phyloP scores from a whole-genome alignment of 257 asterid genomes.

The Ocimum tenuiflorum region DNA sequence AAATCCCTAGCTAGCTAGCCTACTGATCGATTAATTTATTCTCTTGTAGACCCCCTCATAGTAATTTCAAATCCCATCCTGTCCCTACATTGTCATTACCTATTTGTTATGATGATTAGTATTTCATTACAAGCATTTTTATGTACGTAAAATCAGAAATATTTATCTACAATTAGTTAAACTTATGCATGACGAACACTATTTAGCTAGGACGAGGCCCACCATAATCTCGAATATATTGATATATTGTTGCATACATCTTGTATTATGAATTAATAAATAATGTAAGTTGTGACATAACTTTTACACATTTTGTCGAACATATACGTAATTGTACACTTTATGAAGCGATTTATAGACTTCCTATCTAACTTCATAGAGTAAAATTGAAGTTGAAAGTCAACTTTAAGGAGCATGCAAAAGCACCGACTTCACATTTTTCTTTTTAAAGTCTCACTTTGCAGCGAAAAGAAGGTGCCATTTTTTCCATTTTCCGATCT shows the following conservation, averaged over 20 bases:
- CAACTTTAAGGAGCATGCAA: slow-evolving; percentile 20
- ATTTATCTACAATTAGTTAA: no score
- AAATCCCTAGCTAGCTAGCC: slow-evolving; percentile 8
- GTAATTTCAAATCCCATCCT: slow-evolving; percentile 13
- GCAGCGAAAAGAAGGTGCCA: slow-evolving; percentile 63
- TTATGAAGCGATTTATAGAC: background rate
- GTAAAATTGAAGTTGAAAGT: slow-evolving; percentile 5
- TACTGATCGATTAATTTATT: background rate
- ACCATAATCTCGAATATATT: no score
- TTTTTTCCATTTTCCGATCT: slow-evolving; percentile 14
- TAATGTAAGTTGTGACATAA: no score
- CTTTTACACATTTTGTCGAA: no score
- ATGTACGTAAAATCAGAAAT: background rate
- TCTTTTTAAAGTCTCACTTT: slow-evolving; percentile 29
- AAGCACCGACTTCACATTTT: slow-evolving; percentile 28
- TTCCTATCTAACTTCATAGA: background rate
- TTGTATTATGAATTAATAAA: no score
- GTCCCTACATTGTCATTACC: slow-evolving; percentile 26
- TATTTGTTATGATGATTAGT: background rate
- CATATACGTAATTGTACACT: no score
- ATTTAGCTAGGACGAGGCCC: no score
- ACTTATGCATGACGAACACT: no score
- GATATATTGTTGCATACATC: no score
- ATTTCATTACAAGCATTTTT: background rate
- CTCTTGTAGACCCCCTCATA: slow-evolving; percentile 10